These are phyloP conservation scores for Podaxis pistillaris DNA, from an alignment of 768 basidiomycete species.

Conservation along the genomic window DNA sequence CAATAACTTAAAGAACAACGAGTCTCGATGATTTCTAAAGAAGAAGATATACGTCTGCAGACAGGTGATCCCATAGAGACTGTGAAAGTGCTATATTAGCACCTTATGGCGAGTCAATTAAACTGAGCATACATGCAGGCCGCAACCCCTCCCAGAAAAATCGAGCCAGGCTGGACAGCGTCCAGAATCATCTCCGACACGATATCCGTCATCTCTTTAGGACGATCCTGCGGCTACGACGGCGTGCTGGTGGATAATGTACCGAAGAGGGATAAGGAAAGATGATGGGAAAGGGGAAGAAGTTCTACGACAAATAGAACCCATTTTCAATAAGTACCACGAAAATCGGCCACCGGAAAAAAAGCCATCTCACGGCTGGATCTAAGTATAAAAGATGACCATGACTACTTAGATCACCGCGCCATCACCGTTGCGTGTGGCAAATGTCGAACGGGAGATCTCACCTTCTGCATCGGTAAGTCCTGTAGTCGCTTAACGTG, in stretches of 20 bases:
- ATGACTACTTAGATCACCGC: not conserved
- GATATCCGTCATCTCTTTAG: not conserved
- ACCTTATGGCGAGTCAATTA: not conserved
- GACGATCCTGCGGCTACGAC: not conserved
- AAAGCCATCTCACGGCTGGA: not conserved
- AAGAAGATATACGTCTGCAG: slow-evolving; percentile 40
- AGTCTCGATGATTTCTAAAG: slow-evolving; percentile 29
- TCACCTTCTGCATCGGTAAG: not conserved
- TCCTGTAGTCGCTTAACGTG: not conserved
- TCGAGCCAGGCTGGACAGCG: not conserved
- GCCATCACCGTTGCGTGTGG: not conserved
- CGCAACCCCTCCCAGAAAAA: not conserved
- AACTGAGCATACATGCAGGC: not conserved
- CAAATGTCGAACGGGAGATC: not conserved
- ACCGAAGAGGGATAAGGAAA: not conserved
- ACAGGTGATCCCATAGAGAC: slow-evolving; percentile 42
- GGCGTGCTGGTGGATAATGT: not conserved
- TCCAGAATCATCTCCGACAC: not conserved
- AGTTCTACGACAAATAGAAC: not conserved
- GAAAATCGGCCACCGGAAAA: not conserved
- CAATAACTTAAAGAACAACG: slow-evolving; percentile 25
- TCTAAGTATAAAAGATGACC: not conserved
- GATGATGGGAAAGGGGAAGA: not conserved
- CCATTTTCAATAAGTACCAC: not conserved
- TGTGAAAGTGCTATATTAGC: slow-evolving; percentile 15